phyloP scores from a whole-genome alignment of 2,329 filamentous ascomycete species.

The Neocucurbitaria cava region DNA sequence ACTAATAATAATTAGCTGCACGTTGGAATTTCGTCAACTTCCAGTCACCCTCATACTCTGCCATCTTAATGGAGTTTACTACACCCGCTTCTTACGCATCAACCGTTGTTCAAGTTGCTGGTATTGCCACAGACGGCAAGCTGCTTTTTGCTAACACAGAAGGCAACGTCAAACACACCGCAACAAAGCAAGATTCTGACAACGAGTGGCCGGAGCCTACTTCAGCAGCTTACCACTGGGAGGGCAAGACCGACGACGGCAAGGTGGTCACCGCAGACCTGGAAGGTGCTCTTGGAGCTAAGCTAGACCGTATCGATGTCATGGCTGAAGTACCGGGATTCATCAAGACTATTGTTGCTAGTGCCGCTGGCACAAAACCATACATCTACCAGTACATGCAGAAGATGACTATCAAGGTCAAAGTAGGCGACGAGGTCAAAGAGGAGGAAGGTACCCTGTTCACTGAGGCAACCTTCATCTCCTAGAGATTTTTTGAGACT shows the following conservation, averaged over 20 bases:
- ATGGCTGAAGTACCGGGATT: constrained; percentile 97
- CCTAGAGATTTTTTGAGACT: constrained; percentile 52
- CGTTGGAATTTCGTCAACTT: constrained; percentile 95
- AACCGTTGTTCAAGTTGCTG: constrained; percentile 82
- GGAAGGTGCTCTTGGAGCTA: constrained; percentile 71
- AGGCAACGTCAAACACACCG: constrained; percentile 72
- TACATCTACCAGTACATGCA: constrained; percentile 96
- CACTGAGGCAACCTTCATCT: constrained; percentile 96
- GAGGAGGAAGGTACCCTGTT: constrained; percentile 81
- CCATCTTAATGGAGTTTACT: constrained; percentile 93
- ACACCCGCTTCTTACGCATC: constrained; percentile 92
- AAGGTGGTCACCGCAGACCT: constrained; percentile 74
- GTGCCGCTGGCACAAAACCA: constrained; percentile 88
- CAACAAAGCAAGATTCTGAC: constrained; percentile 73
- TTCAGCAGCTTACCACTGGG: constrained; percentile 77
- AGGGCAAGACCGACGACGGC: constrained; percentile 77
- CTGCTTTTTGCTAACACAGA: constrained; percentile 75
- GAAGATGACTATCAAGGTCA: constrained; percentile 78
- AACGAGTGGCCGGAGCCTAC: constrained; percentile 91
- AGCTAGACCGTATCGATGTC: constrained; percentile 85
- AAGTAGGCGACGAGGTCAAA: constrained; percentile 80
- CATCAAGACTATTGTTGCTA: constrained; percentile 90
- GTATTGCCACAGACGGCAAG: constrained; percentile 80
- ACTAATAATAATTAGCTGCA: too few relatives aligned
- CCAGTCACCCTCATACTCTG: constrained; percentile 85